phyloP scores from a whole-genome alignment of 129 eudicot genomes.

The Lactuca sativa region DNA sequence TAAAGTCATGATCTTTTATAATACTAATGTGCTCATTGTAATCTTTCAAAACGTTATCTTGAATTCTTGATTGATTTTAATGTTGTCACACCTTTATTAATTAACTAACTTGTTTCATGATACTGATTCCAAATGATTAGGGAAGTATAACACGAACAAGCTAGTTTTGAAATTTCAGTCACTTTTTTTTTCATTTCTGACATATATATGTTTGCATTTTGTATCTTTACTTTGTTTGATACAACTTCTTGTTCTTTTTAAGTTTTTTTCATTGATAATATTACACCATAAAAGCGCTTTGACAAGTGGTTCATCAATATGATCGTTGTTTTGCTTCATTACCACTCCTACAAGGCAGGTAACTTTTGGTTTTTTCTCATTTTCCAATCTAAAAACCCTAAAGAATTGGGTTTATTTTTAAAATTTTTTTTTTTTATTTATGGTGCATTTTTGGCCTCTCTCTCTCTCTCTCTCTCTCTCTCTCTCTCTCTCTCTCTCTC shows the following conservation, averaged over 20 bases:
- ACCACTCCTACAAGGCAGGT: neutral
- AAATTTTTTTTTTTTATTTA: neutral
- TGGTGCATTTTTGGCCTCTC: conserved; percentile 6
- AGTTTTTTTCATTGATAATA: neutral
- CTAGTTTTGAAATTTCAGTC: neutral
- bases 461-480: neutral
- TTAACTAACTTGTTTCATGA: neutral
- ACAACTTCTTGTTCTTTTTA: neutral
- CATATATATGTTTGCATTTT: neutral
- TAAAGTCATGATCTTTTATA: conserved; percentile 14
- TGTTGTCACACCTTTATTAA: neutral
- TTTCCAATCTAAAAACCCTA: conserved; percentile 3
- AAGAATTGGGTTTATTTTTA: neutral
- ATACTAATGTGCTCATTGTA: conserved; percentile 7
- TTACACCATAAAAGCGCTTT: conserved; percentile 3
- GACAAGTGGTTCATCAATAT: neutral
- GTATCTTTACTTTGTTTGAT: neutral
- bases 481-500: no score
- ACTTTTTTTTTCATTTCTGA: neutral
- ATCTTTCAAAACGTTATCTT: neutral
- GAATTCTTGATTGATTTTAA: neutral
- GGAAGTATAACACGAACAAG: neutral
- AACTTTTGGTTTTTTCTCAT: conserved; percentile 23
- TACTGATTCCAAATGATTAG: neutral
- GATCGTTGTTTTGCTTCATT: neutral